Base-by-base conservation (phyloP, 1,284 basidiomycete species). In the Melampsora occidentalis region DNA sequence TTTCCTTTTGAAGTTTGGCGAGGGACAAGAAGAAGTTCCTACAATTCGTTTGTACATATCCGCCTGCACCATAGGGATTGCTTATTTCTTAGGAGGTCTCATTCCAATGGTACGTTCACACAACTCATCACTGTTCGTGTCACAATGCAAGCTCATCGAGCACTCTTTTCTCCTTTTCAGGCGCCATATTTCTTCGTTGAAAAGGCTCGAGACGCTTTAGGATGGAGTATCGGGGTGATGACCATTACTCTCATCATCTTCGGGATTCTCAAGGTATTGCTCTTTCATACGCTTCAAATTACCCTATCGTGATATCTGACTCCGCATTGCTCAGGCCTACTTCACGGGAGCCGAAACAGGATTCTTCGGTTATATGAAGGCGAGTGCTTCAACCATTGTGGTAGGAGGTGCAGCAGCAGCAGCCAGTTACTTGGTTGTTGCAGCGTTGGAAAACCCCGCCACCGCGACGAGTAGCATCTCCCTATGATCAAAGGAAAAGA, bases 1-100 rank as follows among this genome's bases (percentile, higher is more conserved):
- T 2, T 97, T 97, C 85, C 84, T 97, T 80, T 87, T 97, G 80
- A 95, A 93, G 84, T 97, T 97, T 80, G 93, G 94, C 42, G 91
- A 93, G 83, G 92, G 93, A 28, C 83, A 96, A 78, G 93, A 95
- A 86, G 94, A 97, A 84, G 87, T 92, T 46, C 90, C 91, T 0
- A 87, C 87, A 86, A 80, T 85, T 85, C 80, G 86, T 35, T 80
- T 87, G 77, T 97, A 93, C 84, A 87, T 90, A 65, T 95, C 92
- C 2, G 94, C 95, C 0, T 87, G 96, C 79, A 97, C 94, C 0
- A 97, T 97, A 82, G 94, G 94, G 71, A 87, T 91, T 82, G 91
- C 91, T 2, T 90, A 92, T 86, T 86, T 94, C 81, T 63, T 95
- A 76, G 94, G 94, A 72, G 94, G 94, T 51, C 86, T 94, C 71